A percentile compares a stretch with the other conserved stretches of the same genome.
phyloP scores from a whole-genome alignment of 116 monocot genomes.

The Iris pallida region DNA sequence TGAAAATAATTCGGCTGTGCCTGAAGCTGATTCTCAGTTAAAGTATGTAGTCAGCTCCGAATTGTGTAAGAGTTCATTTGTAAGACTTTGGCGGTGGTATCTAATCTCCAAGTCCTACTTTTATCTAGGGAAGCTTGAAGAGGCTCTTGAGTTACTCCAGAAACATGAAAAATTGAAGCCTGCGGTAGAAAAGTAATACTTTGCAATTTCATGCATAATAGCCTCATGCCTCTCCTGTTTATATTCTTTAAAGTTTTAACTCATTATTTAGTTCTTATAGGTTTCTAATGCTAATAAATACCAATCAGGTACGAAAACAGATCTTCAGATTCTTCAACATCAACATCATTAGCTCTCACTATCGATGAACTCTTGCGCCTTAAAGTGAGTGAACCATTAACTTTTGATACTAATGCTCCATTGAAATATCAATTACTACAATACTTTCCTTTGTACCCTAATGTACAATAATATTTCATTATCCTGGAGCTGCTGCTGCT shows the following conservation, averaged over 20 bases:
- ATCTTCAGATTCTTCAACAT: slow-evolving; percentile 27
- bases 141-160: slow-evolving; percentile 71
- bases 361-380: slow-evolving; percentile 61
- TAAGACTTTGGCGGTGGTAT: slow-evolving; percentile 54
- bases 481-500: too few species aligned
- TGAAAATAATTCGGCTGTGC: slow-evolving; percentile 38
- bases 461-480: too few species aligned
- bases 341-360: slow-evolving; percentile 38
- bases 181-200: slow-evolving; percentile 45
- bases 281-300: slow-evolving; percentile 4
- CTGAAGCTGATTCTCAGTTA: slow-evolving; percentile 13
- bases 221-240: neutral
- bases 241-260: neutral
- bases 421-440: too few species aligned
- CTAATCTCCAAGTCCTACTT: slow-evolving; percentile 77
- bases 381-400: slow-evolving; percentile 42
- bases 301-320: slow-evolving; percentile 26
- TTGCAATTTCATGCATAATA: neutral
- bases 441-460: too few species aligned
- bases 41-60: slow-evolving; percentile 19
- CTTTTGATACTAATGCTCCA: too few species aligned
- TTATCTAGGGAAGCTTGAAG: slow-evolving; percentile 84
- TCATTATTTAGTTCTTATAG: neutral
- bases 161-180: slow-evolving; percentile 44
- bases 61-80: slow-evolving; percentile 7